A percentile compares a stretch with the other conserved stretches of the same genome.
Evolutionary conservation across 1,139 yeast genomes (phyloP).

Genomic region (Lodderomyces margitis): DNA sequence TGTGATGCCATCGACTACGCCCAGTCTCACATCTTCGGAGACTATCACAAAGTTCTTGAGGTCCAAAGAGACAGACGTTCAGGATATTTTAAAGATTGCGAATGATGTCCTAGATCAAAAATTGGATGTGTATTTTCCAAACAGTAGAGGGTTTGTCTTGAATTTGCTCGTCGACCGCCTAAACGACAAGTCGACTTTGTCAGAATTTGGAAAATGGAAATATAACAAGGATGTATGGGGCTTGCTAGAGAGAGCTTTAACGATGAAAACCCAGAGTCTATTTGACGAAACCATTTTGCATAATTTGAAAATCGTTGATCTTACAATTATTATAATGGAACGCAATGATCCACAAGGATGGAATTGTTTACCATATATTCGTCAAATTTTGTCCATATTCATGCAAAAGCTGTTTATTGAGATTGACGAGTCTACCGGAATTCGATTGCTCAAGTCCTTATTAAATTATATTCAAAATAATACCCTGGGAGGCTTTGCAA

Average conservation of each 20-base stretch:
- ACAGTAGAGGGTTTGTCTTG: slow-evolving; percentile 54
- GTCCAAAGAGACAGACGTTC: slow-evolving; percentile 47
- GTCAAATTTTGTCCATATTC: slow-evolving; percentile 19
- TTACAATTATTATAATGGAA: slow-evolving; percentile 16
- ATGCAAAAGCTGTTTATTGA: slow-evolving; percentile 27
- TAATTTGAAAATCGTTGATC: slow-evolving; percentile 26
- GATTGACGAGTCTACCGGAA: slow-evolving; percentile 28
- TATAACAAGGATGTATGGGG: slow-evolving; percentile 44
- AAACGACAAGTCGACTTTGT: slow-evolving; percentile 38
- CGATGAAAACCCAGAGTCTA: slow-evolving; percentile 11
- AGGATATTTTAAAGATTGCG: slow-evolving; percentile 45
- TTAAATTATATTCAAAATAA: neutral
- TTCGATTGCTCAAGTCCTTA: neutral
- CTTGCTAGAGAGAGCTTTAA: slow-evolving; percentile 41
- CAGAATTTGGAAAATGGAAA: slow-evolving; percentile 42
- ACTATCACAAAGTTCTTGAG: slow-evolving; percentile 63
- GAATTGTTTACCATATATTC: slow-evolving; percentile 17
- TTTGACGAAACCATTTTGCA: slow-evolving; percentile 30
- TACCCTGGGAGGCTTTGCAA: neutral
- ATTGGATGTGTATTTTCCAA: slow-evolving; percentile 56
- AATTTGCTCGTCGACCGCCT: slow-evolving; percentile 69
- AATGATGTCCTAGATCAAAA: slow-evolving; percentile 37
- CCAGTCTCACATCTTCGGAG: slow-evolving; percentile 44
- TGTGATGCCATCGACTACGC: neutral
- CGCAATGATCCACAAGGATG: slow-evolving; percentile 6